Base-by-base conservation (phyloP, 768 basidiomycete species). In the Russula foetens region DNA sequence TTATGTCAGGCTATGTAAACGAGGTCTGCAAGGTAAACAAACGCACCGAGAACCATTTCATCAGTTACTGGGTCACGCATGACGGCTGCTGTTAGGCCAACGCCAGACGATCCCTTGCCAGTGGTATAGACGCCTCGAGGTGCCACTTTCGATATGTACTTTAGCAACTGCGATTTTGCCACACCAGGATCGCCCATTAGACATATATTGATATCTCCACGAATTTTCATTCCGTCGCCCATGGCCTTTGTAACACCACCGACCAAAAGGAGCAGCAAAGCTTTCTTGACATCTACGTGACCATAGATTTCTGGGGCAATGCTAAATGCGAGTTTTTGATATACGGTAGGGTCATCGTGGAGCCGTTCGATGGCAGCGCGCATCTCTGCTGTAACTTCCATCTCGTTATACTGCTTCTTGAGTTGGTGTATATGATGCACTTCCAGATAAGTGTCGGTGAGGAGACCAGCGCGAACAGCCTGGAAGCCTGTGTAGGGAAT, bases 141-240 rank as follows among this genome's bases (percentile, higher is more conserved):
- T 2, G 97, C 97, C 66, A 99, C 88, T 72, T 99, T 99, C 23
- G 96, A 92, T 67, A 99, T 99, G 67, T 98, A 98, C 75, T 99
- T 99, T 58, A 97, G 80, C 29, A 97, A 71, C 70, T 99, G 97
- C 15, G 94, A 97, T 72, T 99, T 99, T 57, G 95, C 94, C 53
- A 98, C 96, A 84, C 97, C 97, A 54, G 97, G 97, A 73, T 99
- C 97, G 67, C 97, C 97, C 97, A 99, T 99, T 45, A 99, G 74
- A 74, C 97, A 99, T 19, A 99, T 77, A 68, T 99, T 99, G 75
- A 99, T 79, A 72, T 98, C 97, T 29, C 97, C 97, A 70, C 97
- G 84, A 70, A 99, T 98, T 74, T 92, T 98, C 92, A 99, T 93
- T 15, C 97, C 97, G 69, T 99, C 97, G 7, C 91, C 90, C 72